phyloP scores from a whole-genome alignment of 768 basidiomycete species.

The Boletus insuetus region DNA sequence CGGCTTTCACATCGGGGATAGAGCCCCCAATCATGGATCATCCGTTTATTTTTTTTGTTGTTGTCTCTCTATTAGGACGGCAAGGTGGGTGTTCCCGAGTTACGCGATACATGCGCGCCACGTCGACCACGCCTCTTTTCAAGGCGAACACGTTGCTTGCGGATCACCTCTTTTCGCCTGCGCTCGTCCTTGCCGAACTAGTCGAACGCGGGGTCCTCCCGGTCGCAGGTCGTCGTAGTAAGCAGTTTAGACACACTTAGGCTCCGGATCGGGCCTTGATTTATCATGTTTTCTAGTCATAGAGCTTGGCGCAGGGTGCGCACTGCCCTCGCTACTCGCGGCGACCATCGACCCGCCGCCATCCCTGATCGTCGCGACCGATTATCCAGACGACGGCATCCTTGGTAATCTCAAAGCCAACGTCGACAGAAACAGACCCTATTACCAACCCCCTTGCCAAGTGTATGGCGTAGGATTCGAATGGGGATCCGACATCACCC shows the following conservation, averaged over 20 bases:
- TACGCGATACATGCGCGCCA: slow-evolving; percentile 4
- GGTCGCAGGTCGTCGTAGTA: slow-evolving; percentile 42
- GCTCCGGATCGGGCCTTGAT: background rate
- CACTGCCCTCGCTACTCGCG: slow-evolving; percentile 61
- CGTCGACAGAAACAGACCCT: slow-evolving; percentile 44
- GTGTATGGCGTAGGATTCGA: slow-evolving; percentile 54
- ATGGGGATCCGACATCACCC: slow-evolving; percentile 55
- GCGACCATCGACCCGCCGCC: slow-evolving; percentile 46
- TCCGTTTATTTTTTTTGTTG: background rate
- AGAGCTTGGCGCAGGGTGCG: slow-evolving; percentile 72
- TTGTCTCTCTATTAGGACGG: slow-evolving; percentile 43
- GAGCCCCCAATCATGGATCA: background rate
- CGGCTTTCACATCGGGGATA: background rate
- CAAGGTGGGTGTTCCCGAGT: slow-evolving; percentile 42
- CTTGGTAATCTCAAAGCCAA: slow-evolving; percentile 55
- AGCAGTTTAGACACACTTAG: background rate
- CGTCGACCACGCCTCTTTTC: background rate
- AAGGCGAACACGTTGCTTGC: slow-evolving; percentile 71
- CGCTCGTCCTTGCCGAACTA: slow-evolving; percentile 61
- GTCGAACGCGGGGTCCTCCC: slow-evolving; percentile 56
- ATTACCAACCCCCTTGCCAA: slow-evolving; percentile 37
- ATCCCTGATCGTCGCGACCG: slow-evolving; percentile 56
- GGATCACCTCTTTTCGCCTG: slow-evolving; percentile 71
- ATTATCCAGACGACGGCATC: slow-evolving; percentile 66
- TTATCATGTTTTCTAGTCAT: slow-evolving; percentile 42